Base-by-base conservation (phyloP, 1,284 basidiomycete genomes). In the Trametes hirsuta region DNA sequence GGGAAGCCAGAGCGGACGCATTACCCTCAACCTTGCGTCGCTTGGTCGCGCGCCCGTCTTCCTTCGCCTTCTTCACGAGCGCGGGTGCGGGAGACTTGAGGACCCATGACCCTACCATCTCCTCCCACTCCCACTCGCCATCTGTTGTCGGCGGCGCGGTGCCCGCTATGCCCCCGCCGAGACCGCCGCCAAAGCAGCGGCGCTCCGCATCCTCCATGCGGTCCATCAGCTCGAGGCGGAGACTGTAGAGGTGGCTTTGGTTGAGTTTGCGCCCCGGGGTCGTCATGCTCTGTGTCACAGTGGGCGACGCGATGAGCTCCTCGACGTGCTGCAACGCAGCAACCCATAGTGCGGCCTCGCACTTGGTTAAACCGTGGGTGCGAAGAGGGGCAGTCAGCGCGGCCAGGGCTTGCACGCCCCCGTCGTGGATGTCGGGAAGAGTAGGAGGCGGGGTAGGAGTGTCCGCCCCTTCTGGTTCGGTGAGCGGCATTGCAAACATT, bases 321-420 rank as follows among this genome's bases (percentile, higher is more conserved):
- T 86, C 84, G 50, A 84, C 74, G 61, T 80, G 74, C 40, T 73
- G 74, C 18, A 86, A 78, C 2, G 78, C 77, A 61, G 79, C 81
- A 11, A 77, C 76, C 79, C 81, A 86, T n/a, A 86, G 68, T 2
- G 81, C 81, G 14, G 81, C 82, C 54, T 85, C 82, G 36, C 83
- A 75, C 10, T 65, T 68, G 10, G 74, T 71, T 11, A 84, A 68
- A 12, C 66, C 67, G 45, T 75, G 71, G 0, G 66, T 67, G 18
- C 73, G 72, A 21, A 86, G 68, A 12, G 69, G 59, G 3, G 62
- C 63, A 0, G 80, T 77, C 54, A 79, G 76, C 0, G 54, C 52
- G 15, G 72, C 59, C 10, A 79, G 59, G 51, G 66, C 57, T 2
- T 54, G 50, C 14, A 67, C 39, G 0, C 53, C 54, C 4, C 41